Conservation (phyloP, 83 land plant species). For the Picea engelmannii region DNA sequence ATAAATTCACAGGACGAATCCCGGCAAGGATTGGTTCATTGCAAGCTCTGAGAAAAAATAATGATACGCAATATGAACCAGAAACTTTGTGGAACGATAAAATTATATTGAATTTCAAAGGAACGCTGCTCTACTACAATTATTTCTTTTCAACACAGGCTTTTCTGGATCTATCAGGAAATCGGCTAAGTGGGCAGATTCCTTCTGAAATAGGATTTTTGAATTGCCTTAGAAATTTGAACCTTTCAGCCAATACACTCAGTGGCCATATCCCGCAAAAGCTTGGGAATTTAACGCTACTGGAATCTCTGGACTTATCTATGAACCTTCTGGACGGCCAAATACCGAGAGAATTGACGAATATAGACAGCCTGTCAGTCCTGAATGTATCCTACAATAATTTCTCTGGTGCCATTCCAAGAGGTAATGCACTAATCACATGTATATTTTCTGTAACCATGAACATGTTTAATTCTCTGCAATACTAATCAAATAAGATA, state of each 20-base stretch:
- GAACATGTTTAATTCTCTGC: too few relatives aligned
- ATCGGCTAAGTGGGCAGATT: conserved; percentile 26
- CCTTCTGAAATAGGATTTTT: conserved; percentile 31
- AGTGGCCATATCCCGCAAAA: conserved; percentile 36
- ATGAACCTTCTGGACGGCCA: conserved; percentile 45
- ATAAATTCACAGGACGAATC: conserved; percentile 47
- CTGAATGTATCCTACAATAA: too few relatives aligned
- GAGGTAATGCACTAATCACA: too few relatives aligned
- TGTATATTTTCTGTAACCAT: too few relatives aligned
- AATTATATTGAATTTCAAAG: too few relatives aligned
- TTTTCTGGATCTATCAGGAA: too few relatives aligned
- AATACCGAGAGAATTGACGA: conserved; percentile 42
- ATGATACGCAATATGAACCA: too few relatives aligned
- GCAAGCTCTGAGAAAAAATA: conserved; percentile 9
- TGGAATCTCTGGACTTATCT: conserved; percentile 44
- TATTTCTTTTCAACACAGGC: too few relatives aligned
- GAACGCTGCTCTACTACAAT: too few relatives aligned
- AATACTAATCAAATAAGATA: too few relatives aligned
- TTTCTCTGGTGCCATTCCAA: neutral
- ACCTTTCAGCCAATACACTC: conserved; percentile 47
- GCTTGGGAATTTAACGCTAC: conserved; percentile 23
- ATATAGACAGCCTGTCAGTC: conserved; percentile 29
- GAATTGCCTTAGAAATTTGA: conserved; percentile 40
- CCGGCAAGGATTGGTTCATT: conserved; percentile 54
- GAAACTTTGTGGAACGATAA: too few relatives aligned